A percentile compares a stretch with the other conserved stretches of the same genome.
phyloP scores from a whole-genome alignment of 805 yeast genomes.

The Dipodascus albidus region DNA sequence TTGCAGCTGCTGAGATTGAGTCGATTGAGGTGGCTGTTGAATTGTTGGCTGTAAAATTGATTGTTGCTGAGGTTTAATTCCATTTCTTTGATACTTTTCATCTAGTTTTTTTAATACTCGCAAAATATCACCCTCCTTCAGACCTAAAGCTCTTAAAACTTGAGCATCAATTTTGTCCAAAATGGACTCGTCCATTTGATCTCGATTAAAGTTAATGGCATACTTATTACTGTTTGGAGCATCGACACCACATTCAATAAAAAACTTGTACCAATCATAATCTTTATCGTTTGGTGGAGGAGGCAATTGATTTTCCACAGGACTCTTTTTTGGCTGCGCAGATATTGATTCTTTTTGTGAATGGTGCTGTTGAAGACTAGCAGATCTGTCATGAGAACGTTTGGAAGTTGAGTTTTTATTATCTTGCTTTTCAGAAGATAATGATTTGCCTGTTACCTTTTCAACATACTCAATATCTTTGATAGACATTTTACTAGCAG shows the following conservation, averaged over 20 bases:
- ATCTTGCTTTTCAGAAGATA: slow-evolving; percentile 49
- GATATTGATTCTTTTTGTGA: slow-evolving; percentile 3
- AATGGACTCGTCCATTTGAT: slow-evolving; percentile 83
- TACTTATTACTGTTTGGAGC: slow-evolving; percentile 90
- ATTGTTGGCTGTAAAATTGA: slow-evolving; percentile 33
- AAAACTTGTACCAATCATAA: slow-evolving; percentile 95
- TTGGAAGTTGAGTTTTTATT: slow-evolving; percentile 6
- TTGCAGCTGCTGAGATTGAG: slow-evolving; percentile 23
- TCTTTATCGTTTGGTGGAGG: slow-evolving; percentile 35
- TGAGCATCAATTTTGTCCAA: slow-evolving; percentile 72
- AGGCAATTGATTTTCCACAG: slow-evolving; percentile 9
- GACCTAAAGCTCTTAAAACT: slow-evolving; percentile 78
- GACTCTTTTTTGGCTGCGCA: slow-evolving; percentile 3
- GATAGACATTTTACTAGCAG: slow-evolving; percentile 69
- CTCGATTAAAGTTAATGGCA: slow-evolving; percentile 72
- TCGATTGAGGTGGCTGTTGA: slow-evolving; percentile 32
- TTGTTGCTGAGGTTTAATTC: slow-evolving; percentile 46
- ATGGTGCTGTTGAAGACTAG: slow-evolving; percentile 9
- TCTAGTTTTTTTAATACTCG: slow-evolving; percentile 81
- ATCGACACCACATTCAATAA: slow-evolving; percentile 86
- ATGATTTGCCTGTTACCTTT: slow-evolving; percentile 71
- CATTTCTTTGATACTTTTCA: slow-evolving; percentile 51
- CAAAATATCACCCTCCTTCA: slow-evolving; percentile 92
- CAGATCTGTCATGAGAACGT: slow-evolving; percentile 1
- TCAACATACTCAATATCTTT: slow-evolving; percentile 91